phyloP scores from a whole-genome alignment of 2,329 filamentous ascomycete species.

The Cladosporium sp. region DNA sequence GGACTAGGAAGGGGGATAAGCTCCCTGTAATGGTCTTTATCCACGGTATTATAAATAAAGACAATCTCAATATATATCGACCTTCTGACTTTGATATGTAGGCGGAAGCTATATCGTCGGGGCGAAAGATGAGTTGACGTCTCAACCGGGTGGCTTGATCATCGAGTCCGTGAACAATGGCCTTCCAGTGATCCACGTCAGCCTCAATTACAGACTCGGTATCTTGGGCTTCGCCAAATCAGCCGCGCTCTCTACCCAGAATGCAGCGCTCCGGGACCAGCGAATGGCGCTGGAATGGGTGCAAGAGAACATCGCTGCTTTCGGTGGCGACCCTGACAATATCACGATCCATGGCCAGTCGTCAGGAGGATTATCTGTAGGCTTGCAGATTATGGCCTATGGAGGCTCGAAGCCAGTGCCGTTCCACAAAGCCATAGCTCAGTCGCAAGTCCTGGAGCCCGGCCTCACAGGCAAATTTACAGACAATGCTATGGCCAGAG shows the following conservation, averaged over 20 bases:
- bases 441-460: constrained; percentile 54
- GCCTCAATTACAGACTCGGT: constrained; percentile 38
- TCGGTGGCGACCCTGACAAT: constrained; percentile 43
- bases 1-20: constrained; percentile 26
- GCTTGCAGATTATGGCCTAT: constrained; percentile 52
- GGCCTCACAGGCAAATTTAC: constrained; percentile 50
- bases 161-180: constrained; percentile 49
- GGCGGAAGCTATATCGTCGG: constrained; percentile 29
- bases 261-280: constrained; percentile 43
- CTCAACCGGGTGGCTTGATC: constrained; percentile 48
- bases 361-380: constrained; percentile 35
- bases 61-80: neutral
- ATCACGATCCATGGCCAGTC: constrained; percentile 45
- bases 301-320: constrained; percentile 42
- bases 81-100: neutral
- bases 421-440: constrained; percentile 50
- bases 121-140: constrained; percentile 36
- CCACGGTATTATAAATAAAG: too few relatives aligned
- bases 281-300: constrained; percentile 43
- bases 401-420: constrained; percentile 46
- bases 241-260: constrained; percentile 35
- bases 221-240: constrained; percentile 43
- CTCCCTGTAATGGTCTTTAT: constrained; percentile 42
- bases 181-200: constrained; percentile 26
- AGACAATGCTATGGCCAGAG: constrained; percentile 46